Percentiles rank a stretch among this genome's conserved stretches.
Conservation (phyloP, 2,329 filamentous ascomycete genomes). For the Volutella citrinella region DNA sequence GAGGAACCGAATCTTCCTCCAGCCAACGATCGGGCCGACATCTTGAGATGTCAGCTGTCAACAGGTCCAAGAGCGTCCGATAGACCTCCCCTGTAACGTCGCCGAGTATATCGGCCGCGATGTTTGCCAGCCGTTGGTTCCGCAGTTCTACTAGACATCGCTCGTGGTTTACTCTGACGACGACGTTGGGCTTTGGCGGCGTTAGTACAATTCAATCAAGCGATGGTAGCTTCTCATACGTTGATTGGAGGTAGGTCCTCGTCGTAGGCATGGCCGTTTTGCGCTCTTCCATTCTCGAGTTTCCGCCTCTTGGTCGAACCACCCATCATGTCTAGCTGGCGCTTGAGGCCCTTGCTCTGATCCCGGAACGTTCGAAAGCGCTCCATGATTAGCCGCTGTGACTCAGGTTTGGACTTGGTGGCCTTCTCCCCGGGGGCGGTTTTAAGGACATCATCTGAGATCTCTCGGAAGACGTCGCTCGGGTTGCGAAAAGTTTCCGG, state of each 20-base stretch:
- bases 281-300: constrained; percentile 45
- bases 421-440: constrained; percentile 40
- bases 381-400: constrained; percentile 53
- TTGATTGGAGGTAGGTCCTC: constrained; percentile 49
- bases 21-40: constrained; percentile 59
- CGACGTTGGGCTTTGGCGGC: constrained; percentile 58
- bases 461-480: constrained; percentile 57
- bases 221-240: constrained; percentile 38
- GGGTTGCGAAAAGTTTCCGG: constrained; percentile 56
- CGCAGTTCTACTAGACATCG: constrained; percentile 81
- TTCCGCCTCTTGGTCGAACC: constrained; percentile 51
- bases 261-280: constrained; percentile 24
- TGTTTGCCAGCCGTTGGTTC: constrained; percentile 71
- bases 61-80: constrained; percentile 63
- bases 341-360: constrained; percentile 49
- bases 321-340: constrained; percentile 44
- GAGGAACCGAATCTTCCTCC: constrained; percentile 28
- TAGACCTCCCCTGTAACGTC: constrained; percentile 77
- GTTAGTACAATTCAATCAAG: constrained; percentile 24
- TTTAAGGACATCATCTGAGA: constrained; percentile 61
- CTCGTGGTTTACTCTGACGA: constrained; percentile 79
- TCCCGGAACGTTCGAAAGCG: constrained; percentile 52
- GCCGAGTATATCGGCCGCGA: constrained; percentile 69
- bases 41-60: constrained; percentile 66
- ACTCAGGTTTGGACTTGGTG: constrained; percentile 63